A percentile compares a stretch with the other conserved stretches of the same genome.
Conservation (phyloP, 768 basidiomycete genomes). For the Daedaleopsis sinensis region DNA sequence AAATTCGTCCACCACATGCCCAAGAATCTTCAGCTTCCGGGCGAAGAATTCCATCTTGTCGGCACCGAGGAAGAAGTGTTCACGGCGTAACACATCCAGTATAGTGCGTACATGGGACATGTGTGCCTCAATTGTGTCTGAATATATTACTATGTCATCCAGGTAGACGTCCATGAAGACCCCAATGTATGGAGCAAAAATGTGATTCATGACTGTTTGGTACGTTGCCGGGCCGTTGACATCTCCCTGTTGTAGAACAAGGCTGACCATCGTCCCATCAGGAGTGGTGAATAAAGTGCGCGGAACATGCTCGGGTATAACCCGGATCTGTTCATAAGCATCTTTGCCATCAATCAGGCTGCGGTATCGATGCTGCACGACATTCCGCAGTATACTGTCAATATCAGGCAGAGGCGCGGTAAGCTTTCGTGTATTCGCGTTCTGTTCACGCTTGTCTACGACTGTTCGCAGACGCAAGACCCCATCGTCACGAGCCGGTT, state of each 20-base stretch:
- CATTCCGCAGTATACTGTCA: conserved; percentile 22
- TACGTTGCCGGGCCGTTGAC: conserved; percentile 40
- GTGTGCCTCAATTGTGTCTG: conserved; percentile 29
- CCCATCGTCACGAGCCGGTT: conserved; percentile 1
- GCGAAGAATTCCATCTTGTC: conserved; percentile 29
- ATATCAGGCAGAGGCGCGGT: conserved; percentile 25
- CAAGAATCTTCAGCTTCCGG: conserved; percentile 25
- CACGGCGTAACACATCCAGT: conserved; percentile 7
- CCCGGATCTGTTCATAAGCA: conserved; percentile 34
- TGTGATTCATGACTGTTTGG: conserved; percentile 47
- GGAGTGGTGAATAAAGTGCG: conserved; percentile 29
- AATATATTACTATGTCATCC: conserved; percentile 38
- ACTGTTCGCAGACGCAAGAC: conserved; percentile 3
- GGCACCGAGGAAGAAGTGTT: conserved; percentile 20
- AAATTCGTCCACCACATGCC: conserved; percentile 22
- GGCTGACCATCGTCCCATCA: conserved; percentile 32
- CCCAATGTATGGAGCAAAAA: conserved; percentile 35
- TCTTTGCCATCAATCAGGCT: conserved; percentile 30
- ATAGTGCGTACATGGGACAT: conserved; percentile 23
- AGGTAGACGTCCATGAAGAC: conserved; percentile 40
- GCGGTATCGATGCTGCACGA: conserved; percentile 14
- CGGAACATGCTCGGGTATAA: conserved; percentile 23
- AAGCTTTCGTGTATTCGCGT: conserved; percentile 28
- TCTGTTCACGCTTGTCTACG: conserved; percentile 15
- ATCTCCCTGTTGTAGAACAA: conserved; percentile 35